Evolutionary conservation across 306 rosid species (phyloP), one percentile per base, ranked within the genome.

Genomic region (Bauhinia variegata): DNA sequence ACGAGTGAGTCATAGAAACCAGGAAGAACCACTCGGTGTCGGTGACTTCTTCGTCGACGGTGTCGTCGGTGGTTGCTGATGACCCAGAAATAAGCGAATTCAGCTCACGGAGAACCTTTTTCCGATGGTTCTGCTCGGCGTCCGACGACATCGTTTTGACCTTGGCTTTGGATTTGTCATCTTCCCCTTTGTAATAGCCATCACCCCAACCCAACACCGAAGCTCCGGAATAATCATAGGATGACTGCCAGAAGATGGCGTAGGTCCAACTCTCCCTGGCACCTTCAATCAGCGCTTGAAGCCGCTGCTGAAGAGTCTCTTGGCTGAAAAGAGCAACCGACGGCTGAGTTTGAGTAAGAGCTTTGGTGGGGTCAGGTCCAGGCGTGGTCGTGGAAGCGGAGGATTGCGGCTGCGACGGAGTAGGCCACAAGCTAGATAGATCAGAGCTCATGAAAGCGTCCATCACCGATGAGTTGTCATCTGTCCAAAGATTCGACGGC

Each of bases 21-120:
- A 93, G 77, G 46, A 88, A 93, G 86, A 90, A 90, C 99, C 99
- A 93, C 76, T 93, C 99, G 4, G 99, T 88, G 54, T 93, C 97
- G 5, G 99, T 93, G 2, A 90, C 96, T 50, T 90, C 92, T 47
- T 90, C 99, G 11, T 89, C 98, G 4, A 84, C 84, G 1, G 84
- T 79, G 14, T 90, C 96, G 2, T 82, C 92, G 0, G 77, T 4
- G 3, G 68, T n/a, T 0, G 82, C 2, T 3, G 91, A 71, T 3
- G 93, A 72, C 5, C 97, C 96, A 15, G 96, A 90, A 69, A 93
- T 90, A 10, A 88, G 49, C 1, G 97, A 93, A 39, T 93, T 93
- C 7, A 93, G 88, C 23, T 93, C 99, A 0, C 99, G 83, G 6
- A 93, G 95, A 17, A 93, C 80, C 70, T 85, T 90, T 65, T 87